Evolutionary conservation across 2,329 filamentous ascomycete genomes (phyloP).

Genomic region (Cadophora sp.): DNA sequence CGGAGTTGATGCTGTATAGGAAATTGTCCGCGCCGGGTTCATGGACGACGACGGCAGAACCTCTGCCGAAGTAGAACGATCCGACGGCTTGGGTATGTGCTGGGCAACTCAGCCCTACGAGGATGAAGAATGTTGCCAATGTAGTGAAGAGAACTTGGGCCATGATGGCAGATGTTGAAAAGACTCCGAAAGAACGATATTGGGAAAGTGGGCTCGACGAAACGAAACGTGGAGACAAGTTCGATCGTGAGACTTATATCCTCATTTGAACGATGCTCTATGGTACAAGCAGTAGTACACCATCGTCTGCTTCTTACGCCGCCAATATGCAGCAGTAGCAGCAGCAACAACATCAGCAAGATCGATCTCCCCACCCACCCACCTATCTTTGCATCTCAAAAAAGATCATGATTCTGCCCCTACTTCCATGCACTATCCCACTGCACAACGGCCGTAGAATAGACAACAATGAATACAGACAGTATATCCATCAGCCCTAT

Average conservation of each 20-base stretch:
- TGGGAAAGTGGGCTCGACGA: too few relatives aligned
- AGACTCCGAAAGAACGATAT: too few relatives aligned
- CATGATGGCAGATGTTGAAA: background rate
- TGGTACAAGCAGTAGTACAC: background rate
- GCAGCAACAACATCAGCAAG: too few relatives aligned
- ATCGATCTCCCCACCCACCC: background rate
- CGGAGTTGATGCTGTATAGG: conserved; percentile 10
- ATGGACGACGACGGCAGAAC: background rate
- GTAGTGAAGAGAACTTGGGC: background rate
- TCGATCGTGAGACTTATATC: background rate
- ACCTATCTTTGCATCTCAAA: background rate
- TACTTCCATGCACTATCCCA: too few relatives aligned
- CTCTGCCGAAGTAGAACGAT: conserved; percentile 8
- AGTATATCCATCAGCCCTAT: background rate
- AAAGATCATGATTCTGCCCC: too few relatives aligned
- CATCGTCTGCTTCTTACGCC: background rate
- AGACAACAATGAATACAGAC: background rate
- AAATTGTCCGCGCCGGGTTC: background rate
- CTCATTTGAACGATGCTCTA: background rate
- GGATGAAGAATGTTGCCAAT: background rate
- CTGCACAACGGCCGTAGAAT: too few relatives aligned
- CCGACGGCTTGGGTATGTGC: background rate
- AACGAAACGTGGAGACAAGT: background rate
- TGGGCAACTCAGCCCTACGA: background rate
- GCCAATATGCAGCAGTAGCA: background rate